Evolutionary conservation across 768 basidiomycete species (phyloP), one percentile per base, ranked within the genome.

Genomic region (Auriscalpium microsporum): DNA sequence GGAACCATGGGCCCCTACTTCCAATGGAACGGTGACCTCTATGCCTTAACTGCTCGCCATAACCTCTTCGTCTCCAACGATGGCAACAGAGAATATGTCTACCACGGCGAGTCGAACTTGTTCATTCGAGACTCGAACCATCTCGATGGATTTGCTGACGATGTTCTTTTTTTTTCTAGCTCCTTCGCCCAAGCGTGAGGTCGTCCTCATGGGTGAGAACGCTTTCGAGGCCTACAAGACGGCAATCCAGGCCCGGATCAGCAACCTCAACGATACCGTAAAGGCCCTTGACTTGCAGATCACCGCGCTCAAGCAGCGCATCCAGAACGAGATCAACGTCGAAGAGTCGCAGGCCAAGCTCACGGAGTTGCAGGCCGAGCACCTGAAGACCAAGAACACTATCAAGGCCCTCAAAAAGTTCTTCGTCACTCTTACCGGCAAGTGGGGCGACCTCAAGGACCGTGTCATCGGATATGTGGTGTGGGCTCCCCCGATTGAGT

Each of bases 1-100:
- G 74, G 75, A 9, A 75, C 72, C 1, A 23, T 74, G 8, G 72
- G 72, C 9, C 64, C 69, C 47, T 76, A 71, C 52, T 71, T 76
- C 58, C 14, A 54, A 19, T 58, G 60, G 1, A 65, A 63, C 33
- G 48, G 66, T 6, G 59, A 66, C 10, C 71, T 72, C 54, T 72
- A 72, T 40, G 68, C 56, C 44, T 55, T 72, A 49, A 75, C 71
- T 2, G 64, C 58, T 35, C 70, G 69, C 38, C 73, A 75, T 50
- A 59, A 62, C 50, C 52, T 72, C 13, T 53, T 53, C 45, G 8
- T 46, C 21, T 38, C 11, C 52, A 9, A 53, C 44, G 52, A 19
- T n/a, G 52, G 34, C 44, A 53, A 53, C 44, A 33, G 16, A 19
- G 14, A 19, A 28, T 57, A 60, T 53, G 16, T 53, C 16, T 58